A percentile compares a stretch with the other conserved stretches of the same genome.
phyloP scores from a whole-genome alignment of 306 rosid genomes.

The Fragaria iinumae region DNA sequence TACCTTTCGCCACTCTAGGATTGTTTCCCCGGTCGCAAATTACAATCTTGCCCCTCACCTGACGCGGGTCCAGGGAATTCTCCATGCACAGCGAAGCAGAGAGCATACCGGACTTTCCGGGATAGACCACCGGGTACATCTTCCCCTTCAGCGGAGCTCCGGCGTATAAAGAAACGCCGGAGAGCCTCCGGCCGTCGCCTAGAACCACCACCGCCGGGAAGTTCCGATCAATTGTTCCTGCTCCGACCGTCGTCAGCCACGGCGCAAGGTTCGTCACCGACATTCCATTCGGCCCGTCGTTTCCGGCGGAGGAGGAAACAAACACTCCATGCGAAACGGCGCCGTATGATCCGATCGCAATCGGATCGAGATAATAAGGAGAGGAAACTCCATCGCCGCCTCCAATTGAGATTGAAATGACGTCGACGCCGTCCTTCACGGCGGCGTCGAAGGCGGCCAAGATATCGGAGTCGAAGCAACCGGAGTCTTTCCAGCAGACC shows the following conservation, averaged over 20 bases:
- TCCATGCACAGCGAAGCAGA: constrained; percentile 84
- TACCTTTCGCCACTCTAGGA: constrained; percentile 76
- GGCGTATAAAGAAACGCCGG: constrained; percentile 69
- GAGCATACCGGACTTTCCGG: constrained; percentile 66
- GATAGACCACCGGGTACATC: constrained; percentile 69
- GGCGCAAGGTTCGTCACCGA: constrained; percentile 81
- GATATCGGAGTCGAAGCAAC: constrained; percentile 87
- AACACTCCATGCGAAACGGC: constrained; percentile 73
- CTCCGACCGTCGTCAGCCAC: constrained; percentile 87
- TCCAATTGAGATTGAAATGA: constrained; percentile 79
- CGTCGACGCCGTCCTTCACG: constrained; percentile 77
- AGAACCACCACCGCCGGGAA: constrained; percentile 65
- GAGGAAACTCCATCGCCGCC: constrained; percentile 76
- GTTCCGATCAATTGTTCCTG: constrained; percentile 83
- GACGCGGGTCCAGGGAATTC: constrained; percentile 62
- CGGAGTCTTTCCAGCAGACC: constrained; percentile 85
- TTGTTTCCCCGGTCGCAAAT: constrained; percentile 82
- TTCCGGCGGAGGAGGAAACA: constrained; percentile 78
- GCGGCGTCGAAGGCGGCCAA: constrained; percentile 76
- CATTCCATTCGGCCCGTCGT: constrained; percentile 81
- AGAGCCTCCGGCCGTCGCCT: constrained; percentile 59
- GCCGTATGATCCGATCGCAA: constrained; percentile 84
- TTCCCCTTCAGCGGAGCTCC: constrained; percentile 59
- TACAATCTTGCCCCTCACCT: constrained; percentile 66
- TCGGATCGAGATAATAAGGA: constrained; percentile 83